Evolutionary conservation across 805 yeast species (phyloP), one percentile per base, ranked within the genome.

Genomic region (Barnettozyma sucrosica): DNA sequence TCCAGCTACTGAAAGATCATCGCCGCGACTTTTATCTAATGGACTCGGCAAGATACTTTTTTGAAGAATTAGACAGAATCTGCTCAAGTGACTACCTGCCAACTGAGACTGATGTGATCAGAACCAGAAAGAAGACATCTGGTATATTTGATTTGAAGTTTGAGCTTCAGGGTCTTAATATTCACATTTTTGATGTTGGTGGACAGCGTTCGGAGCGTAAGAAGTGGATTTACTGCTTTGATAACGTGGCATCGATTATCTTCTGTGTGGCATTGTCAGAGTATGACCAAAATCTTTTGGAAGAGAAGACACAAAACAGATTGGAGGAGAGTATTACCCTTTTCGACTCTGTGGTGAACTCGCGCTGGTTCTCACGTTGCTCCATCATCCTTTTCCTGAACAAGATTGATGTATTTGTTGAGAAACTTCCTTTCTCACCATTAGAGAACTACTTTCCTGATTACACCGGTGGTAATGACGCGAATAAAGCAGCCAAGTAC

Each of bases 151-250:
- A 89, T 63, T 81, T 88, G 49, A 74, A 77, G 48, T 86, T 90
- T 58, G 81, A 80, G 50, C 76, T 89, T 79, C 89, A 85, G 40
- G 81, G 80, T 24, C 63, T 82, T 36, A 75, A 76, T 56, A 68
- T 83, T 43, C 86, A 81, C 57, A 71, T 84, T 56, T 81, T 72
- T 60, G 97, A 90, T 65, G 97, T 90, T 42, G 97, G 97, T 53
- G 97, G 97, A 2, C 99, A 93, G 66, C 74, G 99, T 58, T 81
- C 95, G 3, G 99, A 93, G 69, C 81, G 99, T 46, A 87, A 86
- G 61, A 92, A 93, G 66, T 93, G 99, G 99, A 89, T 93, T 52
- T 95, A 93, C 66, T 88, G 96, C 62, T 93, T 93, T 59, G 96
- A 89, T 65, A 89, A 89, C 57, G 97, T 90, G 30, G 85, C 96